Conservation (phyloP, 176 grass and related monocot genomes). For the Melocanna baccifera region DNA sequence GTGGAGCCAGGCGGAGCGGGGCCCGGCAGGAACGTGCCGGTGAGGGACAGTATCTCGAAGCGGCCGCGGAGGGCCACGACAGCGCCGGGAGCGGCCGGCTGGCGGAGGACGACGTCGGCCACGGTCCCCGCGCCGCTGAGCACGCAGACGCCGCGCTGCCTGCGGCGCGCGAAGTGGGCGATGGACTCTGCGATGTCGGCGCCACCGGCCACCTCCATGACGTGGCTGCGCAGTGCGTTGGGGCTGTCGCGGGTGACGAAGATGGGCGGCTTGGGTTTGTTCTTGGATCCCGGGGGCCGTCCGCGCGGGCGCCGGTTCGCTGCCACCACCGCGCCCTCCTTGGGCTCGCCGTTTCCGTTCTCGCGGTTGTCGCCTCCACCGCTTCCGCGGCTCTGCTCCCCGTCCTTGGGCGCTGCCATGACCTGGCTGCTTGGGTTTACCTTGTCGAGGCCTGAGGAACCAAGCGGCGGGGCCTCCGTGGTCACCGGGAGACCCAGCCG, state of each 20-base stretch:
- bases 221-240: too few species aligned
- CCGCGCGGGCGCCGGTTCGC: too few species aligned
- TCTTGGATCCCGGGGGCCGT: too few species aligned
- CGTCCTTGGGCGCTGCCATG: constrained; percentile 30
- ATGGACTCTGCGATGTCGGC: constrained; percentile 41
- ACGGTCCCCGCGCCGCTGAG: constrained; percentile 50
- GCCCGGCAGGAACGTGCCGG: too few species aligned
- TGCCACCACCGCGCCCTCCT: constrained; percentile 19
- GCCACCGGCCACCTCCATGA: too few species aligned
- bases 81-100: background rate
- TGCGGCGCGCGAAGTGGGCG: constrained; percentile 45
- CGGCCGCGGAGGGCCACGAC: too few species aligned
- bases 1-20: too few species aligned
- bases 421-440: background rate
- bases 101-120: constrained; percentile 47
- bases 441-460: background rate
- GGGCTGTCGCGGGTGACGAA: too few species aligned
- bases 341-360: background rate
- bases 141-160: constrained; percentile 58
- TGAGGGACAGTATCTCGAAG: too few species aligned
- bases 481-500: constrained; percentile 16
- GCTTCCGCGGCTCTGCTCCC: constrained; percentile 18
- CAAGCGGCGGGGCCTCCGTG: background rate
- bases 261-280: too few species aligned
- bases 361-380: background rate